Evolutionary conservation across 805 yeast genomes (phyloP).

Genomic region (Ogataea pignaliae): DNA sequence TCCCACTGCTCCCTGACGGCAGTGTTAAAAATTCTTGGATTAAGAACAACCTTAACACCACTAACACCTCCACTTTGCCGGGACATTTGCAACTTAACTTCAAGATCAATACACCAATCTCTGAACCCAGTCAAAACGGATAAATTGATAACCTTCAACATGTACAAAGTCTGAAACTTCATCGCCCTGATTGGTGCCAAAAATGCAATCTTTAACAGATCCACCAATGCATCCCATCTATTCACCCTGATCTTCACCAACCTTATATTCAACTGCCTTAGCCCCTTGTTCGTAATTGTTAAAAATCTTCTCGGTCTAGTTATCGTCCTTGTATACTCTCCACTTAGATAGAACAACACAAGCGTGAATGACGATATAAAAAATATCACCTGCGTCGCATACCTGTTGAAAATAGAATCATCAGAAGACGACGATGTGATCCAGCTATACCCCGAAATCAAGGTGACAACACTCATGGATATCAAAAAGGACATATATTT

Average conservation of each 20-base stretch:
- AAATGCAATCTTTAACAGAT: constrained; percentile 12
- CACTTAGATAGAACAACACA: constrained; percentile 76
- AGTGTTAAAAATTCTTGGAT: constrained; percentile 76
- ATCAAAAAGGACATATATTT: constrained; percentile 55
- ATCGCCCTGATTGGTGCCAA: constrained; percentile 12
- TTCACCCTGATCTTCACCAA: constrained; percentile 57
- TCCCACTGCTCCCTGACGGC: constrained; percentile 95
- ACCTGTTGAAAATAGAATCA: constrained; percentile 31
- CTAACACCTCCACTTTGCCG: constrained; percentile 69
- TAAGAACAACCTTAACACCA: constrained; percentile 75
- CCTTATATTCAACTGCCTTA: constrained; percentile 76
- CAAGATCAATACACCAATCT: constrained; percentile 23
- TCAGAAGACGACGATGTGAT: constrained; percentile 8
- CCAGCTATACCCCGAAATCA: constrained; percentile 34
- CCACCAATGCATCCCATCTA: constrained; percentile 29
- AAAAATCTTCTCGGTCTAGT: constrained; percentile 77
- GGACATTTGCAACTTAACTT: constrained; percentile 25
- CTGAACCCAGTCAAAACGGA: constrained; percentile 8
- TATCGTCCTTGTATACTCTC: constrained; percentile 84
- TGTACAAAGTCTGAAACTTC: constrained; percentile 6
- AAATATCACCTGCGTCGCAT: constrained; percentile 48
- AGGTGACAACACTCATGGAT: constrained; percentile 36
- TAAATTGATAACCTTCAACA: constrained; percentile 7
- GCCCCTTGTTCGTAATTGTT: constrained; percentile 80
- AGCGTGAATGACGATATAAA: constrained; percentile 64